Evolutionary conservation across 176 grass and related monocot species (phyloP).

Genomic region (Pharus latifolius): DNA sequence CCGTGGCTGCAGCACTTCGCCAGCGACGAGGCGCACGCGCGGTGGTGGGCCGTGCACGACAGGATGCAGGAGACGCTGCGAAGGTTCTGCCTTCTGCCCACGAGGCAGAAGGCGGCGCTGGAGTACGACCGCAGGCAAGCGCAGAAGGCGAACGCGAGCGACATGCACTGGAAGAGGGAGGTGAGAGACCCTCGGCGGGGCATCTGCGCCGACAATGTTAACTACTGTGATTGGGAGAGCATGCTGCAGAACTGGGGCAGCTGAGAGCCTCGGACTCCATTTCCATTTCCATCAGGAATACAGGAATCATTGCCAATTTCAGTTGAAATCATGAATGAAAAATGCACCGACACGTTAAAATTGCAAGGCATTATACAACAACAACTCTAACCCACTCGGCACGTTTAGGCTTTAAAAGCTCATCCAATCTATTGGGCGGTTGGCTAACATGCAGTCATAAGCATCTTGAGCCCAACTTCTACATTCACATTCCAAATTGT

Average conservation of each 20-base stretch:
- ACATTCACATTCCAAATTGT: too few relatives aligned
- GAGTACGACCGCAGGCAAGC: conserved; percentile 35
- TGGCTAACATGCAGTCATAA: too few relatives aligned
- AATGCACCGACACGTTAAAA: too few relatives aligned
- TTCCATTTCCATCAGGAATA: too few relatives aligned
- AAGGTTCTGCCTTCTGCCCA: conserved; percentile 18
- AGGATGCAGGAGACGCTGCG: conserved; percentile 30
- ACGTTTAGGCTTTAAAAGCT: too few relatives aligned
- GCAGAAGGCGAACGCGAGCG: conserved; percentile 7
- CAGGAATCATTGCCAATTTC: too few relatives aligned
- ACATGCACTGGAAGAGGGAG: conserved; percentile 32
- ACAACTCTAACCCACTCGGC: too few relatives aligned
- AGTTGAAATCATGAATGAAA: too few relatives aligned
- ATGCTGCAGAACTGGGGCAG: conserved; percentile 1
- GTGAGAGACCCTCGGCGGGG: conserved; percentile 5
- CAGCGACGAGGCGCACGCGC: conserved; percentile 34
- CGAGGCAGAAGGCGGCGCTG: conserved; percentile 20
- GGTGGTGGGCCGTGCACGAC: conserved; percentile 55
- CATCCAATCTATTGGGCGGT: too few relatives aligned
- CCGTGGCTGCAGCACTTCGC: conserved; percentile 30
- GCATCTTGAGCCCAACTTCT: too few relatives aligned
- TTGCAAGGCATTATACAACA: too few relatives aligned
- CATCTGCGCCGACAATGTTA: not conserved
- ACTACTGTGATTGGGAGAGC: not conserved
- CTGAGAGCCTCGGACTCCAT: too few relatives aligned